Evolutionary conservation across 2,329 filamentous ascomycete species (phyloP).

Genomic region (Colletotrichum noveboracense): DNA sequence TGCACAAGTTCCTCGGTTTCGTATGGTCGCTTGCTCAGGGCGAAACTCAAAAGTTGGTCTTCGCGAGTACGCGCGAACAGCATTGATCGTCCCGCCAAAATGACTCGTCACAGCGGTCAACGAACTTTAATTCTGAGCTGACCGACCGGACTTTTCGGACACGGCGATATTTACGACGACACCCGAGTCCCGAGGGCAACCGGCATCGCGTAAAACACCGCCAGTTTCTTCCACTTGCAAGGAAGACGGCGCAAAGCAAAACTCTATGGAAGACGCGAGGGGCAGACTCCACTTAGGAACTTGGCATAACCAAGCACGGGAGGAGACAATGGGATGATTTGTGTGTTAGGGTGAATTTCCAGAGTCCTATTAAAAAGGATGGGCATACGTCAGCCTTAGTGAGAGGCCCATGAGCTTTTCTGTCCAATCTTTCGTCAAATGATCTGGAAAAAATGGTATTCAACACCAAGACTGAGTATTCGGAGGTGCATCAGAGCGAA

Average conservation of each 20-base stretch:
- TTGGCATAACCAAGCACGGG: background rate
- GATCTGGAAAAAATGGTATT: background rate
- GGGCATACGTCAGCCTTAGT: fast-evolving
- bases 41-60: background rate
- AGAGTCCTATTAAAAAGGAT: background rate
- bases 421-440: background rate
- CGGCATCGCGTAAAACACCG: background rate
- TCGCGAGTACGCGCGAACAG: background rate
- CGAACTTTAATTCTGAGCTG: background rate
- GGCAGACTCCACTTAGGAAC: background rate
- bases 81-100: background rate
- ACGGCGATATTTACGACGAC: background rate
- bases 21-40: background rate
- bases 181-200: background rate
- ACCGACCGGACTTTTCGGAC: background rate
- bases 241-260: background rate
- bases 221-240: background rate
- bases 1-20: background rate
- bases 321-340: background rate
- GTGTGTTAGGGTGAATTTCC: background rate
- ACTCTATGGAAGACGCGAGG: background rate
- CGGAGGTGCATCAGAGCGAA: background rate
- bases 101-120: background rate
- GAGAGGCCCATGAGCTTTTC: background rate
- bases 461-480: background rate